Base-by-base conservation (phyloP, 108 stramenopile species). In the Cyclotella kingstonii region DNA sequence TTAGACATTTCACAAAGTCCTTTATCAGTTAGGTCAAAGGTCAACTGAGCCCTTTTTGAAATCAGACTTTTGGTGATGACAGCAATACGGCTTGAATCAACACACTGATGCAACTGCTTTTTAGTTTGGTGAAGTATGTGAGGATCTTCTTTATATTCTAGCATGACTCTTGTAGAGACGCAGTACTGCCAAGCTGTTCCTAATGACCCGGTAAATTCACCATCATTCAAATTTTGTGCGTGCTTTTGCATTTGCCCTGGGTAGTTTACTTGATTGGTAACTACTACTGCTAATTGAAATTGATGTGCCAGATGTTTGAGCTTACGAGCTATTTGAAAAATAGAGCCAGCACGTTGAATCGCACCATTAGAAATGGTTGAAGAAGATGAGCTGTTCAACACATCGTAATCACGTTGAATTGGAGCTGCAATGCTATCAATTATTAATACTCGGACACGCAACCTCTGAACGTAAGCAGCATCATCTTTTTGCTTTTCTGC, bases 341-440 rank as follows among this genome's bases (percentile, higher is more conserved):
- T 54, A 5, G 84, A 63, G 1, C 83, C 55, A 8, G 84, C 82
- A 27, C 87, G 73, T 17, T 75, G 52, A 4, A 76, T 65, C 5
- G 83, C 83, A 19, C 67, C 46, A 30, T 58, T 41, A 21, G 59
- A 38, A 7, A 78, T 55, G 2, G 82, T 74, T 10, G 61, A 53
- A 11, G 38, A 40, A n/a, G 68, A 33, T 0, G 54, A 58, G 18
- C 61, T 48, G 19, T 59, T 49, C 9, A 59, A 41, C 21, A 54
- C 62, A 5, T 73, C 81, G 72, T 83, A 87, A 18, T 92, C 91
- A 36, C 84, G 75, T 35, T 71, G 68, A 26, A 80, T 54, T 0
- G 91, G 91, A 10, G 89, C 86, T n/a, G 91, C 87, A 54, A 93
- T 93, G 66, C 91, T 93, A 51, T 93, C 91, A 30, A 93, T 56